Evolutionary conservation across 106 monocot genomes (phyloP).

Genomic region (Narthecium ossifragum): DNA sequence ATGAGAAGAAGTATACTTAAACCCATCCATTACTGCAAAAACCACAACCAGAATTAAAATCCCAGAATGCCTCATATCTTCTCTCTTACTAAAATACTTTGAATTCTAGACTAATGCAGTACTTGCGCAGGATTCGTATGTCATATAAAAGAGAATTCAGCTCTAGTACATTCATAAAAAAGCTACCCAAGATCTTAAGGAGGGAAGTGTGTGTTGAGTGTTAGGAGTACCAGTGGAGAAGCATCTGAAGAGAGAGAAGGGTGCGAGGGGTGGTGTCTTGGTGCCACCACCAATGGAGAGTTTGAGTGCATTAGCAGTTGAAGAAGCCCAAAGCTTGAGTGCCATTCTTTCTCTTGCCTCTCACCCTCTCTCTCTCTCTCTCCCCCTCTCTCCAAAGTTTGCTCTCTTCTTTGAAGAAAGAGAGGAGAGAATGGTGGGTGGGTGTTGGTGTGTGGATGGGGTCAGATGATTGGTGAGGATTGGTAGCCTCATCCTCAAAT

Average conservation of each 20-base stretch:
- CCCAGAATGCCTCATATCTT: background rate
- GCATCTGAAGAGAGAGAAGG: constrained; percentile 67
- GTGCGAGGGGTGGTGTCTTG: constrained; percentile 25
- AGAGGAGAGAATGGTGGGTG: constrained; percentile 2
- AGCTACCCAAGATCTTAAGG: too few relatives aligned
- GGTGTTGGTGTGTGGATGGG: background rate
- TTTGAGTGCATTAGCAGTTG: constrained; percentile 78
- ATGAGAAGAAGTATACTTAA: constrained; percentile 73
- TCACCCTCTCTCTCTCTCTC: background rate
- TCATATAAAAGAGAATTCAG: too few relatives aligned
- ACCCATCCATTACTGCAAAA: constrained; percentile 65
- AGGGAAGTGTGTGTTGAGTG: background rate
- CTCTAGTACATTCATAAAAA: too few relatives aligned
- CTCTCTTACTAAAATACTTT: background rate
- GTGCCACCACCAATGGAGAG: constrained; percentile 33
- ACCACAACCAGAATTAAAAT: background rate
- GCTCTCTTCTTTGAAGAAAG: constrained; percentile 6
- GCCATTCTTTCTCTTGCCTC: constrained; percentile 67
- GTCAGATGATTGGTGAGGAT: constrained; percentile 27
- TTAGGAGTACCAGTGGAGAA: constrained; percentile 54
- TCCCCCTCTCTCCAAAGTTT: too few relatives aligned
- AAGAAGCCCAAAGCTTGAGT: constrained; percentile 87
- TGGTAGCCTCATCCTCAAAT: constrained; percentile 48
- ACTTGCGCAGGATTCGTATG: too few relatives aligned
- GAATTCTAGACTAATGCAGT: too few relatives aligned